Percentiles rank a stretch among this genome's conserved stretches.
phyloP scores from a whole-genome alignment of 2,329 filamentous ascomycete genomes.

The Trichoderma aggressivum region DNA sequence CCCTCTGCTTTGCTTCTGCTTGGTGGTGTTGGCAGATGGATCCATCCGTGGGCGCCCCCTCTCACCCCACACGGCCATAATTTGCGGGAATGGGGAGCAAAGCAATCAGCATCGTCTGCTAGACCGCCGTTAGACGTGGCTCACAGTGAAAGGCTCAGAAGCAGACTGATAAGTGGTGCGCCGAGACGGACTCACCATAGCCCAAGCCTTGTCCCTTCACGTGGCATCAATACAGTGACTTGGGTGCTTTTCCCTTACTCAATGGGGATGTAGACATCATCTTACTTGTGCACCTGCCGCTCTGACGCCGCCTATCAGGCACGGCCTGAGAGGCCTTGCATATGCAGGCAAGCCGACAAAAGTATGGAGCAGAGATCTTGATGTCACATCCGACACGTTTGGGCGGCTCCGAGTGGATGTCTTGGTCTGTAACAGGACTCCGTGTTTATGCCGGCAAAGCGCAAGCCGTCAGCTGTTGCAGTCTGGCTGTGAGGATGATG shows the following conservation, averaged over 20 bases:
- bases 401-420: neutral
- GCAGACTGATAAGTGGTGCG: neutral
- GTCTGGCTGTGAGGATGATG: neutral
- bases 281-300: neutral
- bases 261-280: neutral
- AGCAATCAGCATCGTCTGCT: neutral
- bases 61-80: neutral
- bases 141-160: neutral
- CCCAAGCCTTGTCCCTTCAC: neutral
- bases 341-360: neutral
- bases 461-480: neutral
- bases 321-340: neutral
- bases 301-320: neutral
- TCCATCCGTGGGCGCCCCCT: neutral
- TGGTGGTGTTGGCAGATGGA: neutral
- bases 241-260: neutral
- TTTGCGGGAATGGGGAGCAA: neutral
- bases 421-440: neutral
- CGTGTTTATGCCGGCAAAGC: neutral
- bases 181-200: neutral
- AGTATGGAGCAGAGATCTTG: slow-evolving; percentile 12
- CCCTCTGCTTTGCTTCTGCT: neutral
- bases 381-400: slow-evolving; percentile 13
- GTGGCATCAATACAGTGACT: neutral
- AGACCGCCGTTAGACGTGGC: slow-evolving; percentile 1